A percentile compares a stretch with the other conserved stretches of the same genome.
These are phyloP conservation scores for Colletotrichum phormii DNA, from an alignment of 2,329 filamentous ascomycete species.

Conservation along the genomic window DNA sequence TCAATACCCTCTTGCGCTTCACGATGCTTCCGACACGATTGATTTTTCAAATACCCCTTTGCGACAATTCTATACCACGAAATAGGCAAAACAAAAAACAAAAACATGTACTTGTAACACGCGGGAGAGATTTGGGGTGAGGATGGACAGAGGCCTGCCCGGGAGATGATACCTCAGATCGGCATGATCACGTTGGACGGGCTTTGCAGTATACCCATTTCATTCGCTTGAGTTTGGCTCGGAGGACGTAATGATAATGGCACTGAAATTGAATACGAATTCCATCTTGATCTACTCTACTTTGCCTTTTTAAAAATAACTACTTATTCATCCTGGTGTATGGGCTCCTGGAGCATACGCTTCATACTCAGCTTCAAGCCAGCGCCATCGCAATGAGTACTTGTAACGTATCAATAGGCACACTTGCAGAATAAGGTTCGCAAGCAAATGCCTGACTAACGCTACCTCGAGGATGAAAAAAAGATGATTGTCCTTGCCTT, in stretches of 20 bases:
- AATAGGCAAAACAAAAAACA: background rate
- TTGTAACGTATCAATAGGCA: no score
- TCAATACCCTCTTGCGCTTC: constrained; percentile 6
- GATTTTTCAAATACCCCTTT: constrained; percentile 30
- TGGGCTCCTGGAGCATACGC: no score
- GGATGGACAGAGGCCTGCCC: background rate
- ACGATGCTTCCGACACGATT: constrained; percentile 24
- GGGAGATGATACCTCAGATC: constrained; percentile 28
- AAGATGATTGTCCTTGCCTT: no score
- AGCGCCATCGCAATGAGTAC: no score
- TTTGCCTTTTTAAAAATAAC: background rate
- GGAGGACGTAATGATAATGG: constrained; percentile 19
- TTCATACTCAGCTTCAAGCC: no score
- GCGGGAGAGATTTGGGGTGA: background rate
- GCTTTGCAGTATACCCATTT: constrained; percentile 19
- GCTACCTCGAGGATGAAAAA: no score
- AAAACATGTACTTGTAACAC: constrained; percentile 21
- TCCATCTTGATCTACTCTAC: background rate
- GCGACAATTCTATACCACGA: background rate
- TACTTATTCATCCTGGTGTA: background rate
- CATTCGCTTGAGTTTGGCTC: constrained; percentile 2
- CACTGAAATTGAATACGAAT: background rate
- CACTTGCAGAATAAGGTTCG: no score
- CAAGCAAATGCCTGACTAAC: no score
- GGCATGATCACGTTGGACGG: constrained; percentile 14